Evolutionary conservation across 164 flowering plant genomes (phyloP).

Genomic region (Umbellularia californica): DNA sequence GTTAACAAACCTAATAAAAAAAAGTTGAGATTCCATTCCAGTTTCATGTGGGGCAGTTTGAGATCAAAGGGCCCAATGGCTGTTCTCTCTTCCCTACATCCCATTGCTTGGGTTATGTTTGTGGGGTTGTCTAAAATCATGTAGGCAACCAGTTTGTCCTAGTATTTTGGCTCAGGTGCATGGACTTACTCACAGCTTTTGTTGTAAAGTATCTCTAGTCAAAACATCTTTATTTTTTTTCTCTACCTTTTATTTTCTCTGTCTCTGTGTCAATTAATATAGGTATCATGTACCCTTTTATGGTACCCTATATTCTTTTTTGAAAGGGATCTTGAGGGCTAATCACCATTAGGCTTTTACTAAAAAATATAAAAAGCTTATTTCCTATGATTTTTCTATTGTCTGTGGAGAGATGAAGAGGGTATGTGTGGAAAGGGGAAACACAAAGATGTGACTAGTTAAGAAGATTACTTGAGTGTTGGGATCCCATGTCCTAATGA

Average conservation of each 20-base stretch:
- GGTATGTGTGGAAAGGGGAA: neutral
- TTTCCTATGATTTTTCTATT: neutral
- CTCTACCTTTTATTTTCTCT: no score
- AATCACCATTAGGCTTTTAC: neutral
- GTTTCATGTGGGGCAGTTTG: neutral
- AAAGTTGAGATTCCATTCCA: slow-evolving; percentile 1
- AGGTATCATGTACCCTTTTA: neutral
- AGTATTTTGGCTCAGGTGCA: neutral
- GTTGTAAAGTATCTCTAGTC: neutral
- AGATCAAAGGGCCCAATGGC: slow-evolving; percentile 5
- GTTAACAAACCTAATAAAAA: no score
- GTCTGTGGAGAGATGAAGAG: neutral
- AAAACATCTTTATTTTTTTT: neutral
- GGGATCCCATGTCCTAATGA: neutral
- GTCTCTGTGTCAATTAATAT: neutral
- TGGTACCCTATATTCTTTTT: slow-evolving; percentile 2
- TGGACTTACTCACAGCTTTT: neutral
- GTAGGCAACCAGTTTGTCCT: neutral
- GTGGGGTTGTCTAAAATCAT: neutral
- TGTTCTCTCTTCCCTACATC: neutral
- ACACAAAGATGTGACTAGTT: neutral
- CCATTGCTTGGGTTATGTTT: neutral
- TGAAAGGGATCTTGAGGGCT: slow-evolving; percentile 1
- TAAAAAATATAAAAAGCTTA: neutral
- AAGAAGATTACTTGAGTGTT: neutral